Percentiles rank a stretch among this genome's conserved stretches.
Conservation (phyloP, 2,329 filamentous ascomycete genomes). For the Ophiostoma himal-ulmi region DNA sequence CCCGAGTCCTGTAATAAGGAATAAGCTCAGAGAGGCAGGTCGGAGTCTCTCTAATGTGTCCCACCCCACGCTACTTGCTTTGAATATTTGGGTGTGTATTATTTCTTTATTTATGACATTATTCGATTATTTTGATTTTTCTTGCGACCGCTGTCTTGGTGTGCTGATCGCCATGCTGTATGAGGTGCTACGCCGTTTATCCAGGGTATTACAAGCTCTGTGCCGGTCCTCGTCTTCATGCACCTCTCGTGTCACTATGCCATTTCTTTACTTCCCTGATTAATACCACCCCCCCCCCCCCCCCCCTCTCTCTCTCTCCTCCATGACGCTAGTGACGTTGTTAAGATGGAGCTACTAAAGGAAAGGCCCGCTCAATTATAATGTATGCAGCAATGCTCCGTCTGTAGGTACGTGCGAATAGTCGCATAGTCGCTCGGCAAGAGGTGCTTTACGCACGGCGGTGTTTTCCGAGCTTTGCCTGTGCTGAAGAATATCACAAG, state of each 20-base stretch:
- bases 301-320: not conserved
- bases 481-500: not conserved
- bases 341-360: not conserved
- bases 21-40: constrained; percentile 1
- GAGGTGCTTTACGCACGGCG: not conserved
- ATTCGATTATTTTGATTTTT: not conserved
- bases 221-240: not conserved
- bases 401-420: not conserved
- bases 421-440: not conserved
- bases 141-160: not conserved
- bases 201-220: constrained; percentile 11
- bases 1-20: constrained; percentile 14
- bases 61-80: constrained; percentile 7
- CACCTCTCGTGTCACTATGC: not conserved
- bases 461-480: not conserved
- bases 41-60: not conserved
- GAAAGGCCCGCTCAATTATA: constrained; percentile 7
- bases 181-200: not conserved
- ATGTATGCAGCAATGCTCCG: not conserved
- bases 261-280: not conserved
- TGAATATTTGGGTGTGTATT: not conserved
- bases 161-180: not conserved
- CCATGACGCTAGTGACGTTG: constrained; percentile 8
- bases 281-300: not conserved
- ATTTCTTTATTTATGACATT: not conserved